Evolutionary conservation across 495 filamentous ascomycete species (phyloP).

Genomic region (Apodospora peruviana): DNA sequence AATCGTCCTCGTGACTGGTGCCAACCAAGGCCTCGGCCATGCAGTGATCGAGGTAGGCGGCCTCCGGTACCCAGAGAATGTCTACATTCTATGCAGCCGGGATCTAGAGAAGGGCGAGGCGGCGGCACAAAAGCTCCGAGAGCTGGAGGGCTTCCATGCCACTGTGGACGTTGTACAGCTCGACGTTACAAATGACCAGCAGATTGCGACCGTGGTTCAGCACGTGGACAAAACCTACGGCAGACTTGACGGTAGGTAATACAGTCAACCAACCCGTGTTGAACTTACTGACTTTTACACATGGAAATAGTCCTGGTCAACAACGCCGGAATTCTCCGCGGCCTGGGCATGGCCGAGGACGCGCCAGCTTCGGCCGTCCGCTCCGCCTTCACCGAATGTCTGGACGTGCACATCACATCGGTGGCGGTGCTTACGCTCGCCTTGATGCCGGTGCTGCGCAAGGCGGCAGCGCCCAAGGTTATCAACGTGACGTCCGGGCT

Average conservation of each 20-base stretch:
- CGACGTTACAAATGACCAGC: slow-evolving; percentile 2
- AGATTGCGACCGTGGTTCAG: not conserved
- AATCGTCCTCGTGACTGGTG: not conserved
- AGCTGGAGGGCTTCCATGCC: not conserved
- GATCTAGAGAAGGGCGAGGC: not conserved
- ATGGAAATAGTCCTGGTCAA: slow-evolving; percentile 2
- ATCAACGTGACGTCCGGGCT: slow-evolving; percentile 1
- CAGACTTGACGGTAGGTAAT: not conserved
- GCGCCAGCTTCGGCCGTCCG: not conserved
- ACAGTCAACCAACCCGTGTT: too few species aligned
- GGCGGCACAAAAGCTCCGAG: not conserved
- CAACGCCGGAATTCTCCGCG: not conserved
- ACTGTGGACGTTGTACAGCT: not conserved
- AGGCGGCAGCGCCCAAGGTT: not conserved
- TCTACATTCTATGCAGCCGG: not conserved
- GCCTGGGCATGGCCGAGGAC: not conserved
- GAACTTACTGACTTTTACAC: too few species aligned
- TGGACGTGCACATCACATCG: slow-evolving; percentile 1
- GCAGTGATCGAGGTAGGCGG: not conserved
- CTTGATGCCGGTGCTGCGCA: not conserved
- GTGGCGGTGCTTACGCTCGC: not conserved
- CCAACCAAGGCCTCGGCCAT: slow-evolving; percentile 1
- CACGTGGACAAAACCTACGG: not conserved
- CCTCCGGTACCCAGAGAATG: not conserved
- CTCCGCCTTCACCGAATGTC: not conserved